Conservation (phyloP, 1,284 basidiomycete species). For the Abortiporus biennis region DNA sequence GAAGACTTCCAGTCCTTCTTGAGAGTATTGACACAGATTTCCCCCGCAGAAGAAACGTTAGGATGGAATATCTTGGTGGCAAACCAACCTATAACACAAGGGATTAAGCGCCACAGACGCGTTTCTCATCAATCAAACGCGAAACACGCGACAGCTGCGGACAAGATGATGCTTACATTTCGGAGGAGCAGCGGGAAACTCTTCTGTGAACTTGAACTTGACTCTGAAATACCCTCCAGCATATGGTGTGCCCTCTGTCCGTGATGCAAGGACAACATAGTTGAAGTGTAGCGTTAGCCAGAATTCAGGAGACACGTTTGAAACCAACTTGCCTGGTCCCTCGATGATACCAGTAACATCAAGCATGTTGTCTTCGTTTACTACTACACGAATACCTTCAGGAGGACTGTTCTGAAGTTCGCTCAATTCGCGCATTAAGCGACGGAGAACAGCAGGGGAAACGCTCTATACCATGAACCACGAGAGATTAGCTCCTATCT, state of each 20-base stretch:
- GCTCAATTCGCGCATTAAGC: conserved; percentile 79
- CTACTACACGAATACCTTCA: conserved; percentile 82
- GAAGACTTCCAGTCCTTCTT: conserved; percentile 95
- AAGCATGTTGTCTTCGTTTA: conserved; percentile 79
- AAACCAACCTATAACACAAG: conserved; percentile 65
- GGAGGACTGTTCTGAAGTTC: conserved; percentile 77
- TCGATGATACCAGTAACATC: conserved; percentile 78
- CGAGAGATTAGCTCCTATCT: too few relatives aligned
- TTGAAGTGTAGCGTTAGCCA: neutral
- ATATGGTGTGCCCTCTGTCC: conserved; percentile 87
- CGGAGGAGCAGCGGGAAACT: conserved; percentile 87
- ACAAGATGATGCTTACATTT: conserved; percentile 60
- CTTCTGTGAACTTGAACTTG: conserved; percentile 82
- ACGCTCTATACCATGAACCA: too few relatives aligned
- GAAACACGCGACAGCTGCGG: conserved; percentile 4
- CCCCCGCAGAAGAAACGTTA: conserved; percentile 84
- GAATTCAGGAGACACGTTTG: neutral
- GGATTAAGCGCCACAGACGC: neutral
- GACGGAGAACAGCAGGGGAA: conserved; percentile 55
- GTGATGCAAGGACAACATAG: too few relatives aligned
- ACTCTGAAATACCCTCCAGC: conserved; percentile 88
- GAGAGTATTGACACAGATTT: conserved; percentile 95
- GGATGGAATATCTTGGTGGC: conserved; percentile 95
- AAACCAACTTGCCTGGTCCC: conserved; percentile 58
- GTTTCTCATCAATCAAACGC: neutral